A percentile compares a stretch with the other conserved stretches of the same genome.
Evolutionary conservation across 352 stramenopile genomes (phyloP).

Genomic region (Phytophthora pluvialis): DNA sequence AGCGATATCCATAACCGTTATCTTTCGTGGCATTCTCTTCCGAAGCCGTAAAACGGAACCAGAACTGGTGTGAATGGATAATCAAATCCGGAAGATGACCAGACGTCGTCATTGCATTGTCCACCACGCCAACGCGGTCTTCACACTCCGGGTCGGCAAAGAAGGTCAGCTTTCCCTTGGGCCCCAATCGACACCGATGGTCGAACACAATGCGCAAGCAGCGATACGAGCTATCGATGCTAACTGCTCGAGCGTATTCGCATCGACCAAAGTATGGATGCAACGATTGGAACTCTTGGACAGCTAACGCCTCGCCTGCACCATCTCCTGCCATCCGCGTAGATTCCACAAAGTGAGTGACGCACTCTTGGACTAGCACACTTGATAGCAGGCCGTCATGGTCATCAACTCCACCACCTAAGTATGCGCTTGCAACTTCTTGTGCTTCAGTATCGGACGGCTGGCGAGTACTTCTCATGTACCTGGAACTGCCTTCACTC

Average conservation of each 20-base stretch:
- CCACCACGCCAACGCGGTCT: slow-evolving; percentile 55
- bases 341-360: slow-evolving; percentile 86
- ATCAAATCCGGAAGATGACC: slow-evolving; percentile 65
- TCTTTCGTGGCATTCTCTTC: slow-evolving; percentile 71
- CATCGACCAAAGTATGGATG: slow-evolving; percentile 87
- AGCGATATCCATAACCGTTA: slow-evolving; percentile 82
- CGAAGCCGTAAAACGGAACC: slow-evolving; percentile 77
- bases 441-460: slow-evolving; percentile 70
- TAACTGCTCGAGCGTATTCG: slow-evolving; percentile 75
- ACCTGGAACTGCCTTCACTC: slow-evolving; percentile 24
- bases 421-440: slow-evolving; percentile 60
- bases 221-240: slow-evolving; percentile 53
- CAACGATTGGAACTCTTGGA: slow-evolving; percentile 79
- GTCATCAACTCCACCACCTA: slow-evolving; percentile 53
- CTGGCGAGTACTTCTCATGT: slow-evolving; percentile 39
- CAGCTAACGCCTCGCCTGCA: slow-evolving; percentile 20
- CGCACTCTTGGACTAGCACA: slow-evolving; percentile 85
- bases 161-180: slow-evolving; percentile 77
- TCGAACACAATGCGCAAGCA: slow-evolving; percentile 86
- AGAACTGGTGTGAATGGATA: slow-evolving; percentile 80
- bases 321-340: slow-evolving; percentile 75
- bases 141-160: slow-evolving; percentile 77
- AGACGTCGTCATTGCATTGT: slow-evolving; percentile 47
- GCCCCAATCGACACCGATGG: slow-evolving; percentile 69
- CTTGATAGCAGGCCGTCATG: slow-evolving; percentile 71